These are phyloP conservation scores for Phialocephala subalpina DNA, from an alignment of 2,329 filamentous ascomycete genomes.

Conservation along the genomic window DNA sequence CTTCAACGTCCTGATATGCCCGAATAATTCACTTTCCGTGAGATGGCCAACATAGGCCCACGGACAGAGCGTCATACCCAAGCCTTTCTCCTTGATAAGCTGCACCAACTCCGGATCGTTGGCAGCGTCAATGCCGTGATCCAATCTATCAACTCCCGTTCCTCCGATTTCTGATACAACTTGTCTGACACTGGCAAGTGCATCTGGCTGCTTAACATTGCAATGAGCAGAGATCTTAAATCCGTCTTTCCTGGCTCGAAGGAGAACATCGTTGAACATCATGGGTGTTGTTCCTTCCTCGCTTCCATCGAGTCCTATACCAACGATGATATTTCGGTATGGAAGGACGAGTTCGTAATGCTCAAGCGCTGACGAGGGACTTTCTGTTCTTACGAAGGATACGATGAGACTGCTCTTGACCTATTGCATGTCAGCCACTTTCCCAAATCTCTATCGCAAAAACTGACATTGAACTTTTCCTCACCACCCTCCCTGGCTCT, in stretches of 20 bases:
- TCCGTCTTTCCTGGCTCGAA: slow-evolving; percentile 57
- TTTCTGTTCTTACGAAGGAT: slow-evolving; percentile 75
- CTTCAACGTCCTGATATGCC: slow-evolving; percentile 50
- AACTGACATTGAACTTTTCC: slow-evolving; percentile 63
- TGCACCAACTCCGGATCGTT: slow-evolving; percentile 63
- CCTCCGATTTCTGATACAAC: slow-evolving; percentile 58
- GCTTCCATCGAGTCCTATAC: slow-evolving; percentile 71
- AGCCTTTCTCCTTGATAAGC: slow-evolving; percentile 44
- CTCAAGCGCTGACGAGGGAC: slow-evolving; percentile 60
- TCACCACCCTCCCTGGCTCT: slow-evolving; percentile 66
- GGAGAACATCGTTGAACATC: slow-evolving; percentile 68
- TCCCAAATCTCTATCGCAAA: neutral
- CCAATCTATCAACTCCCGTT: slow-evolving; percentile 70
- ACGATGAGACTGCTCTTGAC: slow-evolving; percentile 65
- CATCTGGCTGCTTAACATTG: slow-evolving; percentile 70
- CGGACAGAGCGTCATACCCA: slow-evolving; percentile 75
- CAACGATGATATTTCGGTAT: slow-evolving; percentile 49
- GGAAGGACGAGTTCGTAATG: slow-evolving; percentile 51
- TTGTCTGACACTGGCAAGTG: slow-evolving; percentile 65
- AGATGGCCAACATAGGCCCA: slow-evolving; percentile 69
- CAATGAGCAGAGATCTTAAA: slow-evolving; percentile 73
- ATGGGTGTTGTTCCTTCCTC: slow-evolving; percentile 61
- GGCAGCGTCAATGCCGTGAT: slow-evolving; percentile 71
- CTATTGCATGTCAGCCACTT: slow-evolving; percentile 14
- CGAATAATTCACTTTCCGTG: slow-evolving; percentile 49